Evolutionary conservation across 176 grass and related monocot species (phyloP).

Genomic region (Oropetium thomaeum): DNA sequence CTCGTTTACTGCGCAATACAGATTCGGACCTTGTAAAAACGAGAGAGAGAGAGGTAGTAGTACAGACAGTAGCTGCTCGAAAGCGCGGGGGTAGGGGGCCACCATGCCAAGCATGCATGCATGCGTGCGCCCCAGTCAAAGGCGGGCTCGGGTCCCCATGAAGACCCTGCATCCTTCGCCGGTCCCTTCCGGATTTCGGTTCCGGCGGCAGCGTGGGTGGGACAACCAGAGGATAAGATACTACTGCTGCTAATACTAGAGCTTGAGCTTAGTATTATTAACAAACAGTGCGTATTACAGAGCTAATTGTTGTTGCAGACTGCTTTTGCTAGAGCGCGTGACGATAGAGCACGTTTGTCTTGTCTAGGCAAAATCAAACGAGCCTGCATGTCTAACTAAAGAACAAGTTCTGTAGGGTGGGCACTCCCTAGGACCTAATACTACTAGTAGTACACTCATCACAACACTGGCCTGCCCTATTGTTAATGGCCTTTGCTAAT

Average conservation of each 20-base stretch:
- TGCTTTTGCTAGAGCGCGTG: neutral
- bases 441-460: too few relatives aligned
- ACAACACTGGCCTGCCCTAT: too few relatives aligned
- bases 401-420: neutral
- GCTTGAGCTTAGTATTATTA: too few relatives aligned
- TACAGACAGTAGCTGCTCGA: too few relatives aligned
- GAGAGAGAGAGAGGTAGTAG: neutral
- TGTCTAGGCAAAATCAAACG: neutral
- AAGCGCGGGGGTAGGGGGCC: neutral
- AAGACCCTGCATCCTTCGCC: neutral
- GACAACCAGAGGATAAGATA: neutral
- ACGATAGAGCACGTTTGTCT: neutral
- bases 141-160: neutral
- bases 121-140: conserved; percentile 23
- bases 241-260: too few relatives aligned
- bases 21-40: neutral
- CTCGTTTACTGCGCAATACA: neutral
- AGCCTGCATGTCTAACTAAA: neutral
- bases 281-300: too few relatives aligned
- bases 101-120: too few relatives aligned
- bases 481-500: too few relatives aligned
- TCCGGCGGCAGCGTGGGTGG: neutral
- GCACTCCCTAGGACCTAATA: neutral
- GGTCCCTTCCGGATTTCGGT: neutral
- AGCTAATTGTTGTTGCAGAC: neutral